Percentiles rank a stretch among this genome's conserved stretches.
These are phyloP conservation scores for Agrocybe pediades DNA, from an alignment of 768 basidiomycete genomes.

Conservation along the genomic window DNA sequence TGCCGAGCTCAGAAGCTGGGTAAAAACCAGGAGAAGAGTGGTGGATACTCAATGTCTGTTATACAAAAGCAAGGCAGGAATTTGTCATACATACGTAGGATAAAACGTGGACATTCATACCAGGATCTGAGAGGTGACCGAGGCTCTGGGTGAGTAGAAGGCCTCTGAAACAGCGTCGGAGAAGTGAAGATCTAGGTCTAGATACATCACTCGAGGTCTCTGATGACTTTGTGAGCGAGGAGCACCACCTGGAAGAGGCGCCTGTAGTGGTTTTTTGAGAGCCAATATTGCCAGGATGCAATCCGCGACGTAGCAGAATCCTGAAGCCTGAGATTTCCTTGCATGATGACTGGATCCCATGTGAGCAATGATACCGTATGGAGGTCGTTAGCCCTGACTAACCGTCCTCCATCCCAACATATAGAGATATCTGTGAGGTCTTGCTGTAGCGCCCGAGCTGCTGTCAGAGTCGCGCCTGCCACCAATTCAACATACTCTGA, in stretches of 20 bases:
- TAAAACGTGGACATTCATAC: too few relatives aligned
- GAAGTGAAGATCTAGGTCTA: constrained; percentile 92
- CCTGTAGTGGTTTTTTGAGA: constrained; percentile 44
- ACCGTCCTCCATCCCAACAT: constrained; percentile 93
- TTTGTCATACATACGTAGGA: too few relatives aligned
- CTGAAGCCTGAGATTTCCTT: constrained; percentile 73
- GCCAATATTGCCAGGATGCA: constrained; percentile 79
- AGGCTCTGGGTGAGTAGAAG: constrained; percentile 47
- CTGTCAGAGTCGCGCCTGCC: constrained; percentile 79
- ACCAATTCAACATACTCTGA: constrained; percentile 68
- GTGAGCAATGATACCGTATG: background rate
- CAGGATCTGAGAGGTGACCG: constrained; percentile 44
- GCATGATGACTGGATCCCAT: constrained; percentile 71
- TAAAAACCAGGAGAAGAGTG: constrained; percentile 85
- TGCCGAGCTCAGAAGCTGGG: constrained; percentile 58
- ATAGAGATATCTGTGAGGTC: constrained; percentile 62
- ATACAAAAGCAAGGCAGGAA: too few relatives aligned
- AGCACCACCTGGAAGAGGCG: background rate
- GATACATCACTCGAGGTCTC: constrained; percentile 77
- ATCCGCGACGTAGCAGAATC: constrained; percentile 95
- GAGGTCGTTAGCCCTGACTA: constrained; percentile 6
- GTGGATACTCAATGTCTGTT: constrained; percentile 86
- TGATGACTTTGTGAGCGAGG: constrained; percentile 8
- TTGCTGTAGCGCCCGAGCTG: constrained; percentile 58
- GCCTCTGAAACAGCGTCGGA: constrained; percentile 87